Base-by-base conservation (phyloP, 192 early-diverging fungal species). In the Coemansia sp. region DNA sequence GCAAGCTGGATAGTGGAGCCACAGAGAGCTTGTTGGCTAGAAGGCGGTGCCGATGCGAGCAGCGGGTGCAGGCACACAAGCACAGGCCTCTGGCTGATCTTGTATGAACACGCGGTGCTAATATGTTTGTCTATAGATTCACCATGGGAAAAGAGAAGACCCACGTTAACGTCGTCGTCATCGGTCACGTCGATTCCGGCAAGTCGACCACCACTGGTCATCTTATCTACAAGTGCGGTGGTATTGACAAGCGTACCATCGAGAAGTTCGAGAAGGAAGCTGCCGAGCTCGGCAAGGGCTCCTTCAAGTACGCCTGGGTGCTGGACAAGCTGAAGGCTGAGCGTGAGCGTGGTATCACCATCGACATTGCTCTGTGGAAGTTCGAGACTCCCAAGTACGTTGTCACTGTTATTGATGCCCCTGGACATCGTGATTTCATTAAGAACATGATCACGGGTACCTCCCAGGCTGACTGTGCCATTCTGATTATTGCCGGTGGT, bases 371-470 rank as follows among this genome's bases (percentile, higher is more conserved):
- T 80, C 85, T 93, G 62, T 92, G 91, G 92, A 93, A 95, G 85
- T 89, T 92, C 83, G 92, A 94, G 80, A 96, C 96, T 56, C 87
- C 90, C 81, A 92, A 94, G 85, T 94, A 86, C 85, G 83, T 92
- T 81, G 91, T 94, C 72, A 98, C 93, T 84, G 89, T 98, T 83
- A 96, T 98, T 80, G 94, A 98, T 80, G 94, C 96, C 78, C 96
- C 96, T 46, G 96, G 96, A 54, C 96, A 98, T 88, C 88, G 96
- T 81, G 96, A 98, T 87, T 98, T 98, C 89, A 97, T 98, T 86
- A 96, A 96, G 85, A 98, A 98, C 91, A 97, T 94, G 94, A 97
- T 97, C 79, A 94, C 96, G 80, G 96, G 96, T 85, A 92, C 96
- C 70, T 93, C 92, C 65, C 94, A 94, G 86, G 96, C 94, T 57